A percentile compares a stretch with the other conserved stretches of the same genome.
These are phyloP conservation scores for Pseudognaphalium luteoalbum DNA, from an alignment of 129 eudicot species.

Conservation along the genomic window DNA sequence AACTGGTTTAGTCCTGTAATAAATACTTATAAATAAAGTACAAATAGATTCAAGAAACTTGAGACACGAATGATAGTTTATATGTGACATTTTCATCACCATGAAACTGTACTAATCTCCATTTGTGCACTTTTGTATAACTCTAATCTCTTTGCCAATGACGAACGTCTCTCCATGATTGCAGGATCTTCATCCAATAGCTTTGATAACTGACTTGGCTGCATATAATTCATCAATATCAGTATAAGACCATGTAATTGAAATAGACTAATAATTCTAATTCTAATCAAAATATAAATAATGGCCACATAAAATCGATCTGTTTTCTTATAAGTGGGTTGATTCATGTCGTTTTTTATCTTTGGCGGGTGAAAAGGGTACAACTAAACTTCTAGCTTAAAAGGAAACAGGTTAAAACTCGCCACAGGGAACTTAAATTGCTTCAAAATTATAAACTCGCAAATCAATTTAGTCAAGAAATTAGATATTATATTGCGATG, in stretches of 20 bases:
- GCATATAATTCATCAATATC: conserved; percentile 10
- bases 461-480: background rate
- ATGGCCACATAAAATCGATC: background rate
- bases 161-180: conserved; percentile 48
- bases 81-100: conserved; percentile 29
- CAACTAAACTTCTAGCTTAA: background rate
- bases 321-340: background rate
- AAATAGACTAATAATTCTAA: background rate
- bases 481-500: background rate
- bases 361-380: background rate
- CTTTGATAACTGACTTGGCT: conserved; percentile 46
- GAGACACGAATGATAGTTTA: conserved; percentile 18
- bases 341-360: background rate
- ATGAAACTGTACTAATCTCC: conserved; percentile 41
- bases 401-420: background rate
- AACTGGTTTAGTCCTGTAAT: conserved; percentile 16
- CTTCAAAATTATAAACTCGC: background rate
- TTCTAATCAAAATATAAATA: background rate
- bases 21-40: background rate
- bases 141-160: conserved; percentile 44
- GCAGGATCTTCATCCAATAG: conserved; percentile 56
- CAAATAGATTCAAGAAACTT: conserved; percentile 14
- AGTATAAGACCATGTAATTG: background rate
- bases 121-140: conserved; percentile 48
- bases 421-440: background rate